Percentiles rank a stretch among this genome's conserved stretches.
These are phyloP conservation scores for Microdochium paspali DNA, from an alignment of 2,329 filamentous ascomycete genomes.

Conservation along the genomic window DNA sequence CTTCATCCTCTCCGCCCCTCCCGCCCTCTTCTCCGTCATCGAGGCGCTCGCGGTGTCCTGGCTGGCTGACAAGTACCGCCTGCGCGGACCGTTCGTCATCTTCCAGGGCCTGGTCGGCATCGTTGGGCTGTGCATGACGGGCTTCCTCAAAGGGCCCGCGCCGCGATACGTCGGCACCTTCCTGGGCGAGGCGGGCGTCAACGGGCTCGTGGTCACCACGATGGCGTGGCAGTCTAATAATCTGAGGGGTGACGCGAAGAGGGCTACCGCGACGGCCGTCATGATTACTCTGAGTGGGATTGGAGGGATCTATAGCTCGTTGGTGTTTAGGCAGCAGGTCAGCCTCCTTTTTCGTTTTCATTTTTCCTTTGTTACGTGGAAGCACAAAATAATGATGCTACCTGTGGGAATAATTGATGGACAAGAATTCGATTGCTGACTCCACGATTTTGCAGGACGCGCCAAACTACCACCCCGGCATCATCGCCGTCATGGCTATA, in stretches of 20 bases:
- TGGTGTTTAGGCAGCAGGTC: conserved; percentile 12
- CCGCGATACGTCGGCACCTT: conserved; percentile 17
- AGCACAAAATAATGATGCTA: no score
- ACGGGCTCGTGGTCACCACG: conserved; percentile 18
- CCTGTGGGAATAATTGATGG: no score
- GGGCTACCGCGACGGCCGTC: conserved; percentile 9
- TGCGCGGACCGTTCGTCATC: conserved; percentile 13
- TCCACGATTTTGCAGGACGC: conserved; percentile 7
- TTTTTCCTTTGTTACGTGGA: no score
- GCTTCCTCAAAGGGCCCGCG: conserved; percentile 9
- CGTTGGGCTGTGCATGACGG: conserved; percentile 12
- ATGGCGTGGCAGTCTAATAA: conserved; percentile 21
- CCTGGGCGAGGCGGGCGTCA: conserved; percentile 18
- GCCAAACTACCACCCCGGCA: conserved; percentile 9
- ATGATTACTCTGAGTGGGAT: conserved; percentile 9
- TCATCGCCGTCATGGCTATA: conserved; percentile 12
- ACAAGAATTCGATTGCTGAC: no score
- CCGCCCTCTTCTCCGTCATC: conserved; percentile 21
- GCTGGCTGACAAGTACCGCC: conserved; percentile 18
- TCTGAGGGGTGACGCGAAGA: conserved; percentile 16
- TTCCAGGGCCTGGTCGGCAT: conserved; percentile 10
- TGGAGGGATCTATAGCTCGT: conserved; percentile 9
- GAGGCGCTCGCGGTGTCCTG: conserved; percentile 20
- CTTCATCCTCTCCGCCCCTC: conserved; percentile 25
- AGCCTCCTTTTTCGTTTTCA: background rate